phyloP scores from a whole-genome alignment of 345 rosid genomes.

The Luvunga scandens region DNA sequence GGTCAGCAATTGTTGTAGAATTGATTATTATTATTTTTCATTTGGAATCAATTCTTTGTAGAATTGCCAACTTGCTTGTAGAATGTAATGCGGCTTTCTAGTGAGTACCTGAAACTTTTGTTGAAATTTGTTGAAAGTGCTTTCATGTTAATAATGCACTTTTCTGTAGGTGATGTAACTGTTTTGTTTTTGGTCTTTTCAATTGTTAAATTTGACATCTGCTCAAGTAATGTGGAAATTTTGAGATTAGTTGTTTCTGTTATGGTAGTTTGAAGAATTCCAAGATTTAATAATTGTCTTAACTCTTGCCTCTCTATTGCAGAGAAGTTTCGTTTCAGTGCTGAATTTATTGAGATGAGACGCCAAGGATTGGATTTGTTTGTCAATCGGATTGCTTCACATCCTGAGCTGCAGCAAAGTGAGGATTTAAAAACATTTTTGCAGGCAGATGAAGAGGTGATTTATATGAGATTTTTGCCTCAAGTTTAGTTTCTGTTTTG shows the following conservation, averaged over 20 bases:
- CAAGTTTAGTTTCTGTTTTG: neutral
- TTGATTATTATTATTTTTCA: neutral
- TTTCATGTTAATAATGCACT: neutral
- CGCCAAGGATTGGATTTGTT: constrained; percentile 84
- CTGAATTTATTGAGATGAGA: constrained; percentile 97
- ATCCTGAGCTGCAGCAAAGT: constrained; percentile 82
- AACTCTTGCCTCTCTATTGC: constrained; percentile 30
- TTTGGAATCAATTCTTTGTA: neutral
- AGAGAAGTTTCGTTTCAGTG: constrained; percentile 97
- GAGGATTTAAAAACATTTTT: constrained; percentile 92
- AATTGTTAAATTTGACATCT: neutral
- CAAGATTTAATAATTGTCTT: neutral
- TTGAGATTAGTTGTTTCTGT: neutral
- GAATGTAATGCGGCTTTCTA: neutral
- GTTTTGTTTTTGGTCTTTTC: neutral
- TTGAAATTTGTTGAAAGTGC: neutral
- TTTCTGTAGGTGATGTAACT: neutral
- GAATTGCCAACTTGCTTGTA: neutral
- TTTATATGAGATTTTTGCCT: constrained; percentile 2
- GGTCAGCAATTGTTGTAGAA: neutral
- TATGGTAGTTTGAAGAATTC: neutral
- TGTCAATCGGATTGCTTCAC: constrained; percentile 87
- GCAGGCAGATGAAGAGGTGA: constrained; percentile 98
- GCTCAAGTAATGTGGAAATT: neutral
- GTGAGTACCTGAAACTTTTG: neutral